Evolutionary conservation across 2,329 filamentous ascomycete species (phyloP), one percentile per base, ranked within the genome.

Genomic region (Zalaria sp.): DNA sequence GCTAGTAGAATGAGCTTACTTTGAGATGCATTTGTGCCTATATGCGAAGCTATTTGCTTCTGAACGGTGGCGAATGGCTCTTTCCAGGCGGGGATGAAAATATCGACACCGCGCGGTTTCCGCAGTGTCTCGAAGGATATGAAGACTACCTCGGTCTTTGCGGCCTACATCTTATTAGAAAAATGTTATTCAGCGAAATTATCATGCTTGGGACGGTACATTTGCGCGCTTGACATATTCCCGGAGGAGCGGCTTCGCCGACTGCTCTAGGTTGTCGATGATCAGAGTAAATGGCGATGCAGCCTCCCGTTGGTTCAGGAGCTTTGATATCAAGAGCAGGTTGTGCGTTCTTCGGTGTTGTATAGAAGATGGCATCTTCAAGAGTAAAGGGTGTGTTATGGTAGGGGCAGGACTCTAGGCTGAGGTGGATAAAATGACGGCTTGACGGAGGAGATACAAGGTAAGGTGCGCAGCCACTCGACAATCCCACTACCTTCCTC

Each of bases 201-300:
- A 18, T 18, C 18, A 18, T 18, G 18, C 18, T 18, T 18, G 18
- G 18, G 18, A 32, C n/a, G 7, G 7, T 32, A 83, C 84, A 67
- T 81, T 83, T 42, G 83, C 85, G 52, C 88, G 73, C 37, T 71
- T 67, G 41, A 83, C 75, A 60, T 89, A 84, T 60, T 94, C 87
- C 11, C 67, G 64, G 2, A 89, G 49, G 3, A 94, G 63, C 0
- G 79, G 79, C 27, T 68, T 71, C 5, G 79, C 83, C 26, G 79
- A 77, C 62, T 94, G 87, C 63, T 93, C 86, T 27, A 95, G 68
- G 29, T 73, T 84, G 60, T 96, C 89, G 43, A 94, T 69, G 3
- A 95, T 63, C 26, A 96, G 67, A 0, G 88, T 95, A 54, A 96
- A 77, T 3, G 89, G 89, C 38, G 86, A 93, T 9, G 82, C 78